Evolutionary conservation across 805 yeast species (phyloP).

Genomic region (Huiozyma sinensis): DNA sequence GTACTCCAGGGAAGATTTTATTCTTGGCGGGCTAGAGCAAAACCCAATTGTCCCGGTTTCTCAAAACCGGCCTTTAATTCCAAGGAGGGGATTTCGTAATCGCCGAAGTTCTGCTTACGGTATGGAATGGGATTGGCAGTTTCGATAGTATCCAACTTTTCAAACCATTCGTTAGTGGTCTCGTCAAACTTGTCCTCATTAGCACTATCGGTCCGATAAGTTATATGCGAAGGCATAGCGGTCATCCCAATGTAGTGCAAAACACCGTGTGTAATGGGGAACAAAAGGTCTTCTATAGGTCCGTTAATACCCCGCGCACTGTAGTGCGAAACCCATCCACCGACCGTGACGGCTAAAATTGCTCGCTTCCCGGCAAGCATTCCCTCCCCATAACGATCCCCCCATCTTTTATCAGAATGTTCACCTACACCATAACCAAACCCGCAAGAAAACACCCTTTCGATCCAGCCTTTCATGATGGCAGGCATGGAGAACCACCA

Average conservation of each 20-base stretch:
- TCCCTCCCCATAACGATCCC: constrained; percentile 20
- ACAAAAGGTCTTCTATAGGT: constrained; percentile 13
- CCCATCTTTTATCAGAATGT: constrained; percentile 4
- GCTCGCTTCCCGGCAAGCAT: constrained; percentile 16
- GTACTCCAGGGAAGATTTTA: too few relatives aligned
- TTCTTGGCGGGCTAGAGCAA: background rate
- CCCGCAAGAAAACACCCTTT: constrained; percentile 18
- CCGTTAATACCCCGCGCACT: constrained; percentile 15
- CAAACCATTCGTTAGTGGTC: constrained; percentile 1
- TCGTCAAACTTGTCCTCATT: constrained; percentile 3
- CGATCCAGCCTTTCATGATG: constrained; percentile 26
- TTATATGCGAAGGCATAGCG: constrained; percentile 13
- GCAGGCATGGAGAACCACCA: constrained; percentile 28
- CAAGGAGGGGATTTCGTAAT: constrained; percentile 9
- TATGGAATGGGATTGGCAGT: constrained; percentile 9
- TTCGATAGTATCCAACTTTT: constrained; percentile 4
- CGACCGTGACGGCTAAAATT: constrained; percentile 5
- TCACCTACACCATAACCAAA: constrained; percentile 18
- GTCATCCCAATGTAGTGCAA: constrained; percentile 15
- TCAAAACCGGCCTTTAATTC: constrained; percentile 12
- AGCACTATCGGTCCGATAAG: constrained; percentile 4
- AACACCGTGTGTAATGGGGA: constrained; percentile 15
- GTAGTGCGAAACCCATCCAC: constrained; percentile 11
- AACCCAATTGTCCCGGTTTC: constrained; percentile 8
- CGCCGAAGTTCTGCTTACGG: constrained; percentile 16